Evolutionary conservation across 192 early-diverging fungal genomes (phyloP), one percentile per base, ranked within the genome.

Genomic region (Umbelopsis sp.): DNA sequence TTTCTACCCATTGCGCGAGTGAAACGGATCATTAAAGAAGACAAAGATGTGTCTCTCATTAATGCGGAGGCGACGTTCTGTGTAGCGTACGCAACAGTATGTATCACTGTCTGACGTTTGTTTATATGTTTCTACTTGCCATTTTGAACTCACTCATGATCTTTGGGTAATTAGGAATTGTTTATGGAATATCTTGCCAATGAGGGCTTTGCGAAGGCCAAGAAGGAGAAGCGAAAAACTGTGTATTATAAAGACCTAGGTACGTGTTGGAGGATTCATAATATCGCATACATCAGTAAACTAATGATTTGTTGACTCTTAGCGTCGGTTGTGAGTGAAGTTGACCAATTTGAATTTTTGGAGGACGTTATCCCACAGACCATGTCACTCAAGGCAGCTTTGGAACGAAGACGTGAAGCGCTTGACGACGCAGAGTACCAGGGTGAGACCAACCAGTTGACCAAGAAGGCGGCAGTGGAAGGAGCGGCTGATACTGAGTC

Each of bases 191-290:
- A 86, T 41, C 81, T 93, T 53, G 86, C 88, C 16, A 80, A 77
- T 52, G 87, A 90, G 76, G 84, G 85, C 21, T 88, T 84, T 72
- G 77, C 87, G 54, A 80, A 84, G 54, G 87, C 89, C 2, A 85
- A 86, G 32, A 73, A 83, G 45, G 86, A 90, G 26, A 93, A 90
- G 74, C 83, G 90, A 81, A 93, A 90, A 71, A 90, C 88, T 12
- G 83, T 93, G 9, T 84, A 82, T 50, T 93, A 91, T 74, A 87
- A 86, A 79, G 90, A 93, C 72, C 84, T 91, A 54, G 90, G 89
- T 81, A 90, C 5, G 45, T 9, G 45, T 3, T 47, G 14, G 22
- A 14, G 16, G 26, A 45, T 41, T 21, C 38, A 34, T 8, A 21
- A 29, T 44, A 21, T n/a, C n/a, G n/a, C n/a, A n/a, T n/a, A n/a